Evolutionary conservation across 192 early-diverging fungal species (phyloP).

Genomic region (Glomus cerebriforme): DNA sequence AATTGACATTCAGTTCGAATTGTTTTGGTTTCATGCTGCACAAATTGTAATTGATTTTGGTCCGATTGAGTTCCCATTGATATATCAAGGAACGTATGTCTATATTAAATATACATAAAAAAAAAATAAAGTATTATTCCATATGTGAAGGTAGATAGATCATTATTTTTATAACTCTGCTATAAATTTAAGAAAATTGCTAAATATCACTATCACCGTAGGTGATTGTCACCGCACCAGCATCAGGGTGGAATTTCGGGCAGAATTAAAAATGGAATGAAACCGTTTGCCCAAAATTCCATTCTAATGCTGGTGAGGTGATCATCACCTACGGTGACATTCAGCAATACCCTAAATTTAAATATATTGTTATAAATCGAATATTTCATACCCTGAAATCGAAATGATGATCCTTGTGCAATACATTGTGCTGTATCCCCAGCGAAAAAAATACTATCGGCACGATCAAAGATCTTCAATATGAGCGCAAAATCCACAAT

Average conservation of each 20-base stretch:
- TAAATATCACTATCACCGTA: no score
- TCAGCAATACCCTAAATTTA: no score
- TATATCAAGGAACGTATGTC: background rate
- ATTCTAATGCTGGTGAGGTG: no score
- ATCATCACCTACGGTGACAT: no score
- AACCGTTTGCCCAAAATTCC: no score
- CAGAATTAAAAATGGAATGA: no score
- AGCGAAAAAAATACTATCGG: constrained; percentile 13
- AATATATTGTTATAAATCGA: no score
- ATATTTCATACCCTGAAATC: constrained; percentile 25
- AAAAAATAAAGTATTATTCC: background rate
- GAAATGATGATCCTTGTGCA: constrained; percentile 8
- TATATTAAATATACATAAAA: background rate
- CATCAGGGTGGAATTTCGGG: no score
- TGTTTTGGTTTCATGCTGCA: constrained; percentile 10
- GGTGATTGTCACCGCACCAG: no score
- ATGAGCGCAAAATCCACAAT: constrained; percentile 20
- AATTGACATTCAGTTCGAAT: constrained; percentile 20
- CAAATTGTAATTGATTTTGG: background rate
- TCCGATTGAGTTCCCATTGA: constrained; percentile 11
- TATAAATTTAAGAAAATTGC: no score
- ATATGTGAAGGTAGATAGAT: no score
- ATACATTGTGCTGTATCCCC: constrained; percentile 29
- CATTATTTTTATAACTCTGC: no score
- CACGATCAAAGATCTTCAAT: constrained; percentile 6